Evolutionary conservation across 257 asterid genomes (phyloP).

Genomic region (Solanum rostratum): DNA sequence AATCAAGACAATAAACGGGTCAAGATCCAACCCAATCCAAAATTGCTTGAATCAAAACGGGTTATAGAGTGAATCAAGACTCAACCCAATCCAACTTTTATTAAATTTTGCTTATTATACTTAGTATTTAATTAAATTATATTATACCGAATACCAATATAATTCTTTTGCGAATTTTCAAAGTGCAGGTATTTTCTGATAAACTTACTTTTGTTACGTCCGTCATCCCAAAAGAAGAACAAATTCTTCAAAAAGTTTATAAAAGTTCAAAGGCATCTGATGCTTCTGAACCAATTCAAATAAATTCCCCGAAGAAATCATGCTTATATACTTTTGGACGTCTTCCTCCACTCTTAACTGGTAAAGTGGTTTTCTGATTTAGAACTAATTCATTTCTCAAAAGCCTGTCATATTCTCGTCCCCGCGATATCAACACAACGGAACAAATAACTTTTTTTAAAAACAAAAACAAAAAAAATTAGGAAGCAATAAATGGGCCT

Average conservation of each 20-base stretch:
- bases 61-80: no score
- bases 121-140: no score
- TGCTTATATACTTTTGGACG: background rate
- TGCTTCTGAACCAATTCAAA: background rate
- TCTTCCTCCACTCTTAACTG: background rate
- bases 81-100: no score
- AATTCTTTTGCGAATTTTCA: background rate
- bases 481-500: background rate
- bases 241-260: background rate
- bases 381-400: background rate
- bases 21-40: no score
- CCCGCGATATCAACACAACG: background rate
- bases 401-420: background rate
- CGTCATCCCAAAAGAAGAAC: background rate
- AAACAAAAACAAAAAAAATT: background rate
- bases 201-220: background rate
- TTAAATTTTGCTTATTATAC: no score
- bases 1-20: no score
- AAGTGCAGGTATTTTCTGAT: background rate
- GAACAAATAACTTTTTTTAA: background rate
- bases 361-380: background rate
- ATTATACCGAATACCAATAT: background rate
- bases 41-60: no score
- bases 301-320: background rate
- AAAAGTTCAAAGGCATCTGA: background rate